Base-by-base conservation (phyloP, 2,329 filamentous ascomycete species). In the Stagonosporopsis vannaccii region DNA sequence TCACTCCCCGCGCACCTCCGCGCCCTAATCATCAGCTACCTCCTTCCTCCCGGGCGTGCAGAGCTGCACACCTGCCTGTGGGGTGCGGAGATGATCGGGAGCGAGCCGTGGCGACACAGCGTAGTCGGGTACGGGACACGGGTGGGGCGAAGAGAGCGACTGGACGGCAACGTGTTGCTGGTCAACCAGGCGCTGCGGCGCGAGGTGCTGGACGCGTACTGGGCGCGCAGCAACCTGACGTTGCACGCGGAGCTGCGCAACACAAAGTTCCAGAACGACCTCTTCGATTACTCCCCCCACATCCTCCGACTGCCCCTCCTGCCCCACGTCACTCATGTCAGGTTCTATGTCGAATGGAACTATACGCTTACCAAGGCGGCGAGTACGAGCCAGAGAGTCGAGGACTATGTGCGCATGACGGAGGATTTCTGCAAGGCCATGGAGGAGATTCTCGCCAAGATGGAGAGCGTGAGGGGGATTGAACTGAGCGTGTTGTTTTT, bases 311-410 rank as follows among this genome's bases (percentile, higher is more conserved):
- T 75, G 2, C 65, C 67, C 0, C 69, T 75, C 61, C 57, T 74
- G 17, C 58, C 66, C 28, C 62, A 65, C 19, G 61, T 71, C 13
- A 69, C 68, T 1, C 69, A 72, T 33, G 63, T 72, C 8, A 61
- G 70, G 4, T 70, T 75, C 51, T 75, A 74, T 48, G 66, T 75
- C 1, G 71, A 75, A 48, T 75, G 72, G 72, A 71, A 74, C 32
- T 75, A 72, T 56, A 68, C 64, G 6, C 59, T 67, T 32, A 60
- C 63, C 20, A 67, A 62, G 28, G 61, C 65, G 12, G 67, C 65
- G 8, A 44, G 43, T 12, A 58, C 60, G 35, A 49, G 56, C 28
- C 40, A 54, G 23, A 53, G 62, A 2, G 60, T 71, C 3, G 58
- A 63, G 15, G 71, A 75, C 40, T 71, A 75, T 46, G 59, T 71